Percentiles rank a stretch among this genome's conserved stretches.
Conservation (phyloP, 352 stramenopile genomes). For the Phytophthora brassicae region DNA sequence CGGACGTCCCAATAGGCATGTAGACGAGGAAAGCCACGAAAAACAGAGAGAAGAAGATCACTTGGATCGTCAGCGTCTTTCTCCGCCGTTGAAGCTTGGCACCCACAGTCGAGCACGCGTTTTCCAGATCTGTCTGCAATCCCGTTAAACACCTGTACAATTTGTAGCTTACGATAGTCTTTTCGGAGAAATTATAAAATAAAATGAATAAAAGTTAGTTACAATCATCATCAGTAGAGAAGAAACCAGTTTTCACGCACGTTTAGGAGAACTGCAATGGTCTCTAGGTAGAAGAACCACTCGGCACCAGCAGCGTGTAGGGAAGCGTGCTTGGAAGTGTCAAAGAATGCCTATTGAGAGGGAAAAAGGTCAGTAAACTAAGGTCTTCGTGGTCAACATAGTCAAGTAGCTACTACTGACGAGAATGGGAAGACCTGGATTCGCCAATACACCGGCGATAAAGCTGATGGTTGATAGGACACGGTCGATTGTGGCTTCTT, state of each 20-base stretch:
- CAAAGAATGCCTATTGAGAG: constrained; percentile 45
- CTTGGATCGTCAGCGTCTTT: constrained; percentile 46
- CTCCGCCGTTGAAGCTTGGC: constrained; percentile 35
- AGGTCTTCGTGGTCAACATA: not conserved
- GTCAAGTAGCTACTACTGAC: constrained; percentile 21
- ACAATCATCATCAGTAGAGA: not conserved
- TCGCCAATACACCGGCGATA: constrained; percentile 40
- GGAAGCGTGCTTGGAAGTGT: constrained; percentile 44
- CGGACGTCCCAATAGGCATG: constrained; percentile 47
- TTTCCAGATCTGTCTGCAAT: constrained; percentile 37
- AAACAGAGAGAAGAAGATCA: constrained; percentile 46
- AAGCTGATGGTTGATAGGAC: constrained; percentile 29
- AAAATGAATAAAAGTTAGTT: not conserved
- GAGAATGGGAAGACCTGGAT: constrained; percentile 51
- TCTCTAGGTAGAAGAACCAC: constrained; percentile 64
- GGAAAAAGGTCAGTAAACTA: constrained; percentile 2
- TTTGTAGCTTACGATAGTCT: constrained; percentile 55
- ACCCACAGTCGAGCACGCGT: constrained; percentile 24
- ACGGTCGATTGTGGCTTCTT: constrained; percentile 24
- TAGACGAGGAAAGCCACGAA: constrained; percentile 64
- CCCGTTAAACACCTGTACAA: constrained; percentile 41
- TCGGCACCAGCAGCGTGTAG: constrained; percentile 49
- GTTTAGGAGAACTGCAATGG: constrained; percentile 51
- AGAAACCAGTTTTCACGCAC: constrained; percentile 26
- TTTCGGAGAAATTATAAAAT: not conserved